Percentiles rank a stretch among this genome's conserved stretches.
These are phyloP conservation scores for Zopfia rhizophila DNA, from an alignment of 2,329 filamentous ascomycete species.

Conservation along the genomic window DNA sequence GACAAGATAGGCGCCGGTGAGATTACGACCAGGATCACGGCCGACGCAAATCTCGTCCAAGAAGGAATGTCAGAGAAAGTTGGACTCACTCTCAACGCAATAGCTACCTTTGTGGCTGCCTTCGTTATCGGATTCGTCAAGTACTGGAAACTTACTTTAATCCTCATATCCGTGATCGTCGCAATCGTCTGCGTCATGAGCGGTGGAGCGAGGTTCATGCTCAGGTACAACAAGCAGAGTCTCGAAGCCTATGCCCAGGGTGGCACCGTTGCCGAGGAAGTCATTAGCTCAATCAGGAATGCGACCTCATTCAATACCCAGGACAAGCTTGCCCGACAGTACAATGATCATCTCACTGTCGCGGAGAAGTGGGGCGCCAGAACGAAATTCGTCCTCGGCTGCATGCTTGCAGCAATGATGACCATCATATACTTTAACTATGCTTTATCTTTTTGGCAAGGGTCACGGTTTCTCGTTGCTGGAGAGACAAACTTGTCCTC, in stretches of 20 bases:
- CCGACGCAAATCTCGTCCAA: slow-evolving; percentile 90
- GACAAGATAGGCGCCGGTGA: slow-evolving; percentile 44
- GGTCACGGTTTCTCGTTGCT: no score
- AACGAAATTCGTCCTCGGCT: no score
- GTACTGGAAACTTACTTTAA: slow-evolving; percentile 90
- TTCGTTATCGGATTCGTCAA: slow-evolving; percentile 89
- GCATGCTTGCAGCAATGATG: no score
- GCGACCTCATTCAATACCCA: slow-evolving; percentile 90
- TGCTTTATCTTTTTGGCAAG: no score
- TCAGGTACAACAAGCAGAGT: slow-evolving; percentile 80
- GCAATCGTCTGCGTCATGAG: slow-evolving; percentile 76
- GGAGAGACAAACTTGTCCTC: no score
- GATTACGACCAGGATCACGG: slow-evolving; percentile 93
- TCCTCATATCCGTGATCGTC: slow-evolving; percentile 76
- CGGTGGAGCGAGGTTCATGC: slow-evolving; percentile 70
- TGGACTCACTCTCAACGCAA: slow-evolving; percentile 24
- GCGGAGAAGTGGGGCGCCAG: slow-evolving; percentile 84
- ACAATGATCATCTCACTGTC: slow-evolving; percentile 75
- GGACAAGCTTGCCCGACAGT: slow-evolving; percentile 83
- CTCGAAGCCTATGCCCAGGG: slow-evolving; percentile 80
- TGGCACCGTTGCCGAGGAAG: slow-evolving; percentile 87
- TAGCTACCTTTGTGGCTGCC: slow-evolving; percentile 74
- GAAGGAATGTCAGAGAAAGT: slow-evolving; percentile 71
- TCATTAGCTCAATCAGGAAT: slow-evolving; percentile 88
- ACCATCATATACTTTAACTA: no score